These are phyloP conservation scores for Hypoxylon lienhwacheense DNA, from an alignment of 495 filamentous ascomycete genomes.

Conservation along the genomic window DNA sequence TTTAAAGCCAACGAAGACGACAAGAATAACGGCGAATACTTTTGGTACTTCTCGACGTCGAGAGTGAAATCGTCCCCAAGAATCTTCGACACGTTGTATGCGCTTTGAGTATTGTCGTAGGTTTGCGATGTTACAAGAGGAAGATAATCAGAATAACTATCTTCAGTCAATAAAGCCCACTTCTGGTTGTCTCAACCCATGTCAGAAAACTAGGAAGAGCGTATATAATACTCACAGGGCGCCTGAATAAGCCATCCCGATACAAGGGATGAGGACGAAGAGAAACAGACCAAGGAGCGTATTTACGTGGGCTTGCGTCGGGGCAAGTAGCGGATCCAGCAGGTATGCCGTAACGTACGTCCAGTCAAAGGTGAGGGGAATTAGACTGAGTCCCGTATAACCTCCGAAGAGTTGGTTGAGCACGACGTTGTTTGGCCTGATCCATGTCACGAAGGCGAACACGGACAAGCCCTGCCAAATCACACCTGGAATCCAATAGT, in stretches of 20 bases:
- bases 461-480: constrained; percentile 52
- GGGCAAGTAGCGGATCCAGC: constrained; percentile 59
- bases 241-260: constrained; percentile 56
- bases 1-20: constrained; percentile 61
- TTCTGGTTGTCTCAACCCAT: constrained; percentile 19
- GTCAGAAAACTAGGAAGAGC: constrained; percentile 40
- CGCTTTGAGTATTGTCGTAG: constrained; percentile 59
- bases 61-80: constrained; percentile 57
- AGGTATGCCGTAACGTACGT: constrained; percentile 63
- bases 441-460: constrained; percentile 59
- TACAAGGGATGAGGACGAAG: constrained; percentile 56
- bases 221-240: constrained; percentile 51
- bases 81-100: constrained; percentile 58
- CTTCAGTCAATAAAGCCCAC: background rate
- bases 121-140: constrained; percentile 51
- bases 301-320: constrained; percentile 60
- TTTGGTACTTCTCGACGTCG: constrained; percentile 54
- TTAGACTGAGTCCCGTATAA: constrained; percentile 59
- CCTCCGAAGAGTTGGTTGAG: constrained; percentile 66
- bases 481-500: constrained; percentile 63
- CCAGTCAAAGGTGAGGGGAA: constrained; percentile 69
- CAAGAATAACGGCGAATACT: constrained; percentile 64
- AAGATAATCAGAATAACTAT: constrained; percentile 36
- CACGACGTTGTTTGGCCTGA: constrained; percentile 57
- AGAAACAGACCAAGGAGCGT: constrained; percentile 58